Evolutionary conservation across 441 rosid species (phyloP).

Genomic region (Hura crepitans): DNA sequence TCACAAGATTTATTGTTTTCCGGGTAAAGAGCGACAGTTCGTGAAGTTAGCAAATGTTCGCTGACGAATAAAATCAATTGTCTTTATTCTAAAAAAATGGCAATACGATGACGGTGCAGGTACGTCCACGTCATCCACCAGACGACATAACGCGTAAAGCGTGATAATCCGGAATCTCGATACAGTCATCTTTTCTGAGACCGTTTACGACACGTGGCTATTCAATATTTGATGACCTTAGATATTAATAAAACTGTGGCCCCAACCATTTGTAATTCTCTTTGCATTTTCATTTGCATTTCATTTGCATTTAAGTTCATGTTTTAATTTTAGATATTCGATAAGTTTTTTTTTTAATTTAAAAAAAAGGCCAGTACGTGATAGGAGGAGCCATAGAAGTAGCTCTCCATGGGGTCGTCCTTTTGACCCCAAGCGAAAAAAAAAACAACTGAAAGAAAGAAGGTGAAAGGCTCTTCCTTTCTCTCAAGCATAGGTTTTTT

Average conservation of each 20-base stretch:
- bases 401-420: constrained; percentile 20
- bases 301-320: constrained; percentile 25
- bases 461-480: constrained; percentile 9
- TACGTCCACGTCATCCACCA: constrained; percentile 51
- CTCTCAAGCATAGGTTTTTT: neutral
- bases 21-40: constrained; percentile 4
- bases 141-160: constrained; percentile 47
- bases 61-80: neutral
- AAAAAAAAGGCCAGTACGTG: neutral
- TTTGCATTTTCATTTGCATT: constrained; percentile 27
- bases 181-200: constrained; percentile 24
- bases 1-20: neutral
- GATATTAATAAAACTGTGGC: constrained; percentile 36
- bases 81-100: too few species aligned
- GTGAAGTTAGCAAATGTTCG: neutral
- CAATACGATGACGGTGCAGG: constrained; percentile 40
- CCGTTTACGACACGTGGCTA: constrained; percentile 34
- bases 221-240: constrained; percentile 9
- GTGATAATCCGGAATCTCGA: constrained; percentile 44
- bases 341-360: too few species aligned
- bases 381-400: constrained; percentile 13
- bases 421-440: constrained; percentile 34
- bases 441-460: constrained; percentile 16
- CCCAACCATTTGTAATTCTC: constrained; percentile 17
- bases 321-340: neutral